phyloP scores from a whole-genome alignment of 345 rosid genomes.

The Camelina neglecta region DNA sequence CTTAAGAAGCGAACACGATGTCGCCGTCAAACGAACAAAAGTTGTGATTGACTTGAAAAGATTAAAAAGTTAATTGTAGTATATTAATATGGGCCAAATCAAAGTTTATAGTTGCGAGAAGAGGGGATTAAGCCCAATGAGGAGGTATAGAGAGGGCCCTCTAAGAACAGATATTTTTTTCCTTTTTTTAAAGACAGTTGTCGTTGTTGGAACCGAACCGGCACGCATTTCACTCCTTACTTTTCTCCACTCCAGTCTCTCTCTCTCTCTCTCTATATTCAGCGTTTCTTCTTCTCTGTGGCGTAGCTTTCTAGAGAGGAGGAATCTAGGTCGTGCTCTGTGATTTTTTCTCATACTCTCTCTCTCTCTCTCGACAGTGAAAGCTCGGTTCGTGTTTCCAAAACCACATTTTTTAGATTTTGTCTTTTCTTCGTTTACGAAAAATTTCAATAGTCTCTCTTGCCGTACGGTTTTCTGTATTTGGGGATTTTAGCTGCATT shows the following conservation, averaged over 20 bases:
- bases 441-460: not conserved
- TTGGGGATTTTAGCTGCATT: constrained; percentile 32
- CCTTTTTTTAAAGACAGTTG: not conserved
- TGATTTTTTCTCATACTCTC: not conserved
- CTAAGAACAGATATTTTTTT: not conserved
- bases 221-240: constrained; percentile 8
- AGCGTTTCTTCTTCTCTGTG: constrained; percentile 15
- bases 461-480: not conserved
- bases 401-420: not conserved
- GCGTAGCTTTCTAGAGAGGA: constrained; percentile 32
- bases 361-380: not conserved
- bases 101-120: not conserved
- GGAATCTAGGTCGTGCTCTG: constrained; percentile 4
- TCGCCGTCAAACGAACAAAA: not conserved
- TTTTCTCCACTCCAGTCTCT: constrained; percentile 6
- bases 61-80: not conserved
- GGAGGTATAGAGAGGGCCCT: not conserved
- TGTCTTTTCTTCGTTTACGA: not conserved
- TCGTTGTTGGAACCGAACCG: constrained; percentile 9
- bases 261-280: constrained; percentile 14
- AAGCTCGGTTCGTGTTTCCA: not conserved
- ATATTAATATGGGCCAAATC: not conserved
- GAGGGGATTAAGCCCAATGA: constrained; percentile 16
- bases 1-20: not conserved
- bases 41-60: not conserved